These are phyloP conservation scores for Globisporangium barbulae DNA, from an alignment of 352 stramenopile species.

Conservation along the genomic window DNA sequence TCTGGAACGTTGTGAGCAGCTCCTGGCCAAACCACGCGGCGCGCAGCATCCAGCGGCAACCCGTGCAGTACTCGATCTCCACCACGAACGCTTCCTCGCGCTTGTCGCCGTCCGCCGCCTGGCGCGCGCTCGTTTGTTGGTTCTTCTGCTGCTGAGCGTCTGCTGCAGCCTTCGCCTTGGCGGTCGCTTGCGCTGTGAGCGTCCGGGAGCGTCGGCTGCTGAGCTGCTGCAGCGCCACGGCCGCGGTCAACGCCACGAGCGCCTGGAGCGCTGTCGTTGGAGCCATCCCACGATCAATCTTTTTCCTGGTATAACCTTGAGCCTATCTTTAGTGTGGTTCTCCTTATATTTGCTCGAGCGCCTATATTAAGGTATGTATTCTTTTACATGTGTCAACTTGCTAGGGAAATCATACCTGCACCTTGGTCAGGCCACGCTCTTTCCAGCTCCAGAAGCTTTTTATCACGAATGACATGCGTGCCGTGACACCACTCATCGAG, in stretches of 20 bases:
- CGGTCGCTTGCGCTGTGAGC: background rate
- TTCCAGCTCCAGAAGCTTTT: too few species aligned
- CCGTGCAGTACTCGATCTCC: constrained; percentile 92
- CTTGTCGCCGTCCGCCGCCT: background rate
- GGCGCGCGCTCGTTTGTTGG: background rate
- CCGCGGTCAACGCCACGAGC: constrained; percentile 25
- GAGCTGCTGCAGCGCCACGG: constrained; percentile 47
- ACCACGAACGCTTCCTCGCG: constrained; percentile 47
- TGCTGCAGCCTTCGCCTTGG: constrained; percentile 11
- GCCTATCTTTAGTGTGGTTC: too few species aligned
- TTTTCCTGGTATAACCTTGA: too few species aligned
- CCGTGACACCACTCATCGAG: too few species aligned
- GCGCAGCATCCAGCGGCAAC: constrained; percentile 89
- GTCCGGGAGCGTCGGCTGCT: constrained; percentile 18
- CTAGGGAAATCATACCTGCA: too few species aligned
- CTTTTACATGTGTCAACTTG: too few species aligned
- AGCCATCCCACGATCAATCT: background rate
- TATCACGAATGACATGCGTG: too few species aligned
- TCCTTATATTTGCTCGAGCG: too few species aligned
- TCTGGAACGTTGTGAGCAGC: constrained; percentile 90
- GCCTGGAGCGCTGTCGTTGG: constrained; percentile 13
- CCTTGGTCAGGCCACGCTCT: too few species aligned
- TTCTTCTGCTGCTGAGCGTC: constrained; percentile 3
- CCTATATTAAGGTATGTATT: too few species aligned
- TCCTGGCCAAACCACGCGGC: constrained; percentile 89